Conservation (phyloP, 306 rosid genomes). For the Acmispon strigosus region DNA sequence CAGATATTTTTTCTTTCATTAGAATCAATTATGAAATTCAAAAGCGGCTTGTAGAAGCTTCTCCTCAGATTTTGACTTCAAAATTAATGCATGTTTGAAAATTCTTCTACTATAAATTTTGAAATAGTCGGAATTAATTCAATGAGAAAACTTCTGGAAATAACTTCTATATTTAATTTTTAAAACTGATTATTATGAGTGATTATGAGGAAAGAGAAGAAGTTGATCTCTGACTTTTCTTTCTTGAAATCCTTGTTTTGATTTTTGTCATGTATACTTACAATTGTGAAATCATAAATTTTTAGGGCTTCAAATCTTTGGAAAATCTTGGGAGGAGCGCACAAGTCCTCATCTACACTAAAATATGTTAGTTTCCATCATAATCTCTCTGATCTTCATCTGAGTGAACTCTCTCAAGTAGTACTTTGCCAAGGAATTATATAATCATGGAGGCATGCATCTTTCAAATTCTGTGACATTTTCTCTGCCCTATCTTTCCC, state of each 20-base stretch:
- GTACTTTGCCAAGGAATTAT: constrained; percentile 21
- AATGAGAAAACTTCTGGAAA: no score
- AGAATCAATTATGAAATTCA: no score
- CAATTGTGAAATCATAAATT: not conserved
- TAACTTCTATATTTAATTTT: no score
- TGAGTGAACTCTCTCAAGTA: not conserved
- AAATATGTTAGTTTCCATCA: not conserved
- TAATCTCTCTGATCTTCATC: constrained; percentile 5
- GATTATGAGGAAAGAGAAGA: no score
- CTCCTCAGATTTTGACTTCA: no score
- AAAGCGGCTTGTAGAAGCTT: no score
- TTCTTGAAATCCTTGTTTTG: not conserved
- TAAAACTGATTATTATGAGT: no score
- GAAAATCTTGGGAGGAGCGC: constrained; percentile 45
- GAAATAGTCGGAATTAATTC: no score
- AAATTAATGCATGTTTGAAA: no score
- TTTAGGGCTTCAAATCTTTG: constrained; percentile 45
- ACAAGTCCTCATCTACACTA: constrained; percentile 25
- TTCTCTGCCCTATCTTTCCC: constrained; percentile 30
- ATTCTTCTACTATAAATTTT: no score
- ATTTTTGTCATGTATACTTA: not conserved
- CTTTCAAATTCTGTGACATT: constrained; percentile 10
- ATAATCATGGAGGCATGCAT: constrained; percentile 8
- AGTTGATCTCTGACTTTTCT: no score
- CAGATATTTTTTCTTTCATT: no score